Base-by-base conservation (phyloP, 1,284 basidiomycete genomes). In the Wallemia hederae region DNA sequence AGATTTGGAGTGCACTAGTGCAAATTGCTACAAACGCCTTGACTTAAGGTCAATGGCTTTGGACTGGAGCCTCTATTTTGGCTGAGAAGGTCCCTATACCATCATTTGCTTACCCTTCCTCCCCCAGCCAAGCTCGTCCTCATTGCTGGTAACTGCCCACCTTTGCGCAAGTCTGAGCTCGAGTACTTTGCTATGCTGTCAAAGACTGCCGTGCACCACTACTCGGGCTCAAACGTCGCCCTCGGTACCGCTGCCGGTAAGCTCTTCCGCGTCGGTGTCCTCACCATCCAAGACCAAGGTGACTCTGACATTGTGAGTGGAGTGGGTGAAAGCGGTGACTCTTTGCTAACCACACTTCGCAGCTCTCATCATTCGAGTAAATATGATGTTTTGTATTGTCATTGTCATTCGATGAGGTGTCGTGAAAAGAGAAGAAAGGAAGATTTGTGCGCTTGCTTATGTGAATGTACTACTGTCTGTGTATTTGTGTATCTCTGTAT, bases 141-240 rank as follows among this genome's bases (percentile, higher is more conserved):
- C 72, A 97, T 99, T 72, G 90, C 92, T 69, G 91, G 89, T 68
- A 99, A 98, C 79, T 96, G 90, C 76, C 94, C 92, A 63, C 94
- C 94, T 65, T 81, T 98, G 66, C 87, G 94, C 75, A 96, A 96
- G 75, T 96, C 91, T 63, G 94, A 99, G 80, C 79, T 99, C 65
- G 94, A 99, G 79, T 99, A 98, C 80, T 98, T 98, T 74, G 94
- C 94, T 76, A 98, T 98, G 92, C 79, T 98, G 69, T 90, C 86
- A 65, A 96, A 96, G 79, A 96, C 91, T 63, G 80, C 82, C 64
- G 90, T 96, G 60, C 91, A 96, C 77, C 91, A 96, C 78, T 96
- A 89, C 71, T 78, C 83, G 67, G 92, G 92, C 67, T 89, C 89
- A 66, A 98, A 99, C 73, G 89, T 91, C 69, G 87, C 92, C 63